Percentiles rank a stretch among this genome's conserved stretches.
phyloP scores from a whole-genome alignment of 2,329 filamentous ascomycete species.

The Aspergillus sclerotialis region DNA sequence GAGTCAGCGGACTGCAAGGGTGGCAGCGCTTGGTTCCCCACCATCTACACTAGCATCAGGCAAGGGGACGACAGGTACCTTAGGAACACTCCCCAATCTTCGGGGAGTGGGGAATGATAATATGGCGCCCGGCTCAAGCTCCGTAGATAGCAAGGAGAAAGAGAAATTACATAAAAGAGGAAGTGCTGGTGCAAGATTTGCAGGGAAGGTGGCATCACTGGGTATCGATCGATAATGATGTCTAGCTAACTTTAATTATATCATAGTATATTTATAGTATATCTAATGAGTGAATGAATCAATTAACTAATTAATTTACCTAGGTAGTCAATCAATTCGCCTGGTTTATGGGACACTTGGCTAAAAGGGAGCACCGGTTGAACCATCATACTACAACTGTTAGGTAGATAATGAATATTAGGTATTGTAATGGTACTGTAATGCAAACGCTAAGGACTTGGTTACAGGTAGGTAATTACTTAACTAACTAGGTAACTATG shows the following conservation, averaged over 20 bases:
- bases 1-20: slow-evolving; percentile 58
- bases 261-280: slow-evolving; percentile 11
- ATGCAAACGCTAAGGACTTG: no score
- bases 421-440: no score
- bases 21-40: slow-evolving; percentile 16
- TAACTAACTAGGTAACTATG: no score
- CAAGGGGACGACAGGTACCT: slow-evolving; percentile 46
- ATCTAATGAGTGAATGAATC: slow-evolving; percentile 15
- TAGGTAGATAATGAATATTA: no score
- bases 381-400: no score
- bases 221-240: slow-evolving; percentile 33
- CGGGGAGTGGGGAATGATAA: slow-evolving; percentile 23
- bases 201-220: slow-evolving; percentile 40
- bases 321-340: no score
- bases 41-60: slow-evolving; percentile 38
- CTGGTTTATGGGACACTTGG: no score
- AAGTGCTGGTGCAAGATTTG: slow-evolving; percentile 66
- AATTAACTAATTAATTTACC: no score
- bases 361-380: no score
- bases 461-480: no score
- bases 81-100: slow-evolving; percentile 56
- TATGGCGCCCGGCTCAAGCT: slow-evolving; percentile 17
- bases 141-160: slow-evolving; percentile 45
- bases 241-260: not conserved
- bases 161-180: slow-evolving; percentile 73